Evolutionary conservation across 2,329 filamentous ascomycete species (phyloP).

Genomic region (Colletotrichum gloeosporioides): DNA sequence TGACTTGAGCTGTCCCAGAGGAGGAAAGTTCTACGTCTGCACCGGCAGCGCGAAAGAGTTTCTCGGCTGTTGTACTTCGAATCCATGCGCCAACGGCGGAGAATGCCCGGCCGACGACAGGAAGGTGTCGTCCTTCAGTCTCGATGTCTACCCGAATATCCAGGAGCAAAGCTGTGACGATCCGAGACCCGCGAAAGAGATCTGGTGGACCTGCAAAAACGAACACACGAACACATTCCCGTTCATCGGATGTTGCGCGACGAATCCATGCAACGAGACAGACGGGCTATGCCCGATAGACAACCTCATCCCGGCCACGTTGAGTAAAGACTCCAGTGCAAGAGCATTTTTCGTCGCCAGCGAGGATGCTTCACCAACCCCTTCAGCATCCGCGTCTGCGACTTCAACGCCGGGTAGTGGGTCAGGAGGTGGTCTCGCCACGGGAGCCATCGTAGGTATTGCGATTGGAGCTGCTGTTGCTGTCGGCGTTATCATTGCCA

Average conservation of each 20-base stretch:
- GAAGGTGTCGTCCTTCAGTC: slow-evolving; percentile 31
- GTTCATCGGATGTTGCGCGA: slow-evolving; percentile 44
- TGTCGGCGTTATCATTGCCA: slow-evolving; percentile 1
- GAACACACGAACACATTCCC: slow-evolving; percentile 25
- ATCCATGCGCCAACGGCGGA: slow-evolving; percentile 38
- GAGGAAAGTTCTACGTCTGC: slow-evolving; percentile 43
- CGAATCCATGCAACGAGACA: slow-evolving; percentile 34
- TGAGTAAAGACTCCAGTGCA: slow-evolving; percentile 26
- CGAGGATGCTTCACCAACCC: neutral
- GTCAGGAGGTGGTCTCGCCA: slow-evolving; percentile 1
- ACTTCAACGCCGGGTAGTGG: neutral
- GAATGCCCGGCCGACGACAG: slow-evolving; percentile 36
- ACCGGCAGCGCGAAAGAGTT: slow-evolving; percentile 34
- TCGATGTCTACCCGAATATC: slow-evolving; percentile 29
- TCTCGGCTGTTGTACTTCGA: slow-evolving; percentile 44
- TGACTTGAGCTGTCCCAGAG: slow-evolving; percentile 34
- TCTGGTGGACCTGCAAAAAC: slow-evolving; percentile 39
- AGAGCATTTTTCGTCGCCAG: slow-evolving; percentile 19
- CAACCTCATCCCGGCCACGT: slow-evolving; percentile 27
- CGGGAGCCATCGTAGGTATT: slow-evolving; percentile 24
- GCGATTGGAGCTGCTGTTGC: slow-evolving; percentile 22
- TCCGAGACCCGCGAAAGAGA: slow-evolving; percentile 3
- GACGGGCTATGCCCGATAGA: slow-evolving; percentile 27
- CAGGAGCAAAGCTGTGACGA: slow-evolving; percentile 35
- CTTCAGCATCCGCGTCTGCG: neutral